Evolutionary conservation across 306 rosid species (phyloP), one percentile per base, ranked within the genome.

Genomic region (Purshia tridentata): DNA sequence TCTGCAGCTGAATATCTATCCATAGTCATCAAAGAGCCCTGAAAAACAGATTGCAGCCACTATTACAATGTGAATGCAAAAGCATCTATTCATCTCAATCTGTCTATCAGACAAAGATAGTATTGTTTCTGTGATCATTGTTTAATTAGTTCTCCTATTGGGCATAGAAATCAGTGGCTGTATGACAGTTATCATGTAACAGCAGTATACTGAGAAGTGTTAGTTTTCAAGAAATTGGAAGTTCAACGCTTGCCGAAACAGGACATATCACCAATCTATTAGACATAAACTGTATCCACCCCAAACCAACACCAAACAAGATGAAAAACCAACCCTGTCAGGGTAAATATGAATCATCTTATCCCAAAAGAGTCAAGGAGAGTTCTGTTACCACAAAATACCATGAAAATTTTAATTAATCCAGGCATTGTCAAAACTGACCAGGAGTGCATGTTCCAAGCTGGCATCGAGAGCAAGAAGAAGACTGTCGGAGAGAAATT

Each of bases 1-100:
- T 94, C 98, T 18, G 97, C 97, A 65, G 97, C 96, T 39, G 98
- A 96, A 76, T 94, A 91, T 80, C 98, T 86, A 79, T 94, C 98
- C 96, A 88, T 88, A 41, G 88, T 91, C 96, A 91, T 91, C 83
- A 87, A 75, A 12, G 97, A 89, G 47, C 85, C 88, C 97, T 94
- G 89, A 45, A 84, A 77, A 58, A 82, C 55, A 57, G 20, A 68
- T 75, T 53, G 53, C 59, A 50, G 69, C 80, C 46, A 70, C 41
- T 64, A 39, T 65, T 54, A 65, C 37, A 15, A 53, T 19, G 19
- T 39, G 16, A 47, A 11, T 20, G 74, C 42, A 62, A 80, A 37
- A n/a, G 2, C n/a, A 41, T 51, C 55, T 69, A 56, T 41, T 65
- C 45, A 74, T 75, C 29, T 20, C 50, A 58, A 51, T 29, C 35